Conservation (phyloP, 2,329 filamentous ascomycete species). For the Colletotrichum kahawae region DNA sequence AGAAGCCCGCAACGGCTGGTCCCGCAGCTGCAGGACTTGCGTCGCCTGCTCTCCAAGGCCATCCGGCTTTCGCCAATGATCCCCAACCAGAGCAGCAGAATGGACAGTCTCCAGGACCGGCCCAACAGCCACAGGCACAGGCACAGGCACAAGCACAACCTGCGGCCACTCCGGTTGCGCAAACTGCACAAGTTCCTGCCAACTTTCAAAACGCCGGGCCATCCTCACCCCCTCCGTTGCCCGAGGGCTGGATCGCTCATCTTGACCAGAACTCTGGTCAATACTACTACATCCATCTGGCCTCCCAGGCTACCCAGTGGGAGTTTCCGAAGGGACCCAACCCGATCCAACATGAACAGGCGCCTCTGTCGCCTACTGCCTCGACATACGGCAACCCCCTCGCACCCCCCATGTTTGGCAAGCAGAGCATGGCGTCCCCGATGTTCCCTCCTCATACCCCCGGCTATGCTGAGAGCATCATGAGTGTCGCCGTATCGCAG, state of each 20-base stretch:
- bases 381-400: conserved; percentile 79
- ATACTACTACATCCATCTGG: conserved; percentile 98
- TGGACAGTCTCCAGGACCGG: conserved; percentile 34
- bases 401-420: conserved; percentile 69
- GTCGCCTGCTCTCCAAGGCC: conserved; percentile 62
- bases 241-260: conserved; percentile 98
- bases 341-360: conserved; percentile 81
- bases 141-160: background rate
- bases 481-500: conserved; percentile 77
- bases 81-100: conserved; percentile 57
- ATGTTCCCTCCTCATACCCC: conserved; percentile 84
- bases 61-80: conserved; percentile 93
- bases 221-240: conserved; percentile 87
- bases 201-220: conserved; percentile 58
- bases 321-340: conserved; percentile 97
- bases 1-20: conserved; percentile 30
- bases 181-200: conserved; percentile 43
- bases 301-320: conserved; percentile 96
- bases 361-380: conserved; percentile 81
- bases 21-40: conserved; percentile 36
- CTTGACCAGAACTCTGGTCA: conserved; percentile 94
- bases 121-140: background rate
- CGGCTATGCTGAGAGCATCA: conserved; percentile 83
- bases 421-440: conserved; percentile 77
- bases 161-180: background rate